Conservation (phyloP, 768 basidiomycete genomes). For the Suillus bovinus region DNA sequence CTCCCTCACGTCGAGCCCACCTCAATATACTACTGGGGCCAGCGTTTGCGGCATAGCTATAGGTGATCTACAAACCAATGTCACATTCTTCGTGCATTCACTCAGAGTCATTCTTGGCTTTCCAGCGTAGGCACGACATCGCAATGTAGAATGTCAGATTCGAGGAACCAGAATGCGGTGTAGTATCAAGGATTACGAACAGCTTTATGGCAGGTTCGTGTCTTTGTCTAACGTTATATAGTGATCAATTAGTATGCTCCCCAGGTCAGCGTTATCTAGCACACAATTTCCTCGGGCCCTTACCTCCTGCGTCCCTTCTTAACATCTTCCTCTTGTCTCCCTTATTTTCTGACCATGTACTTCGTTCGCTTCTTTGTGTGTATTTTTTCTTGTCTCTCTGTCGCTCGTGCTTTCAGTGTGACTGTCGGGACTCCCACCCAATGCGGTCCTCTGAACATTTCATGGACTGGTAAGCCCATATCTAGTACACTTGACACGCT, state of each 20-base stretch:
- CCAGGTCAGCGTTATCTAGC: neutral
- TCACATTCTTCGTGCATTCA: no score
- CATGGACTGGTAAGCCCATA: constrained; percentile 56
- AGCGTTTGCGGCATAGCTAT: no score
- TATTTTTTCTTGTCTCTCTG: constrained; percentile 23
- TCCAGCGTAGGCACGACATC: neutral
- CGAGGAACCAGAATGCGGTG: neutral
- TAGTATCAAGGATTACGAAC: neutral
- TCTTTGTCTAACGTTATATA: neutral
- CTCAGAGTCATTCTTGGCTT: no score
- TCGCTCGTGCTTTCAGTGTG: constrained; percentile 44
- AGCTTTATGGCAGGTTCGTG: neutral
- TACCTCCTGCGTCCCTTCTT: constrained; percentile 2
- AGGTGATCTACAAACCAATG: no score
- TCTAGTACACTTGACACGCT: neutral
- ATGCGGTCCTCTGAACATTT: constrained; percentile 59
- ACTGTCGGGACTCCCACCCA: constrained; percentile 50
- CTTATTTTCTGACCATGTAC: constrained; percentile 25
- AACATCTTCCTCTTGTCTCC: constrained; percentile 13
- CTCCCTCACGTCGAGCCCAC: no score
- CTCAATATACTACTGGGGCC: no score
- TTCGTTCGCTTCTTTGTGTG: constrained; percentile 21
- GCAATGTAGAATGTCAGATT: neutral
- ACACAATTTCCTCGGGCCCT: no score
- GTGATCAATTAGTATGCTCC: neutral